These are phyloP conservation scores for Agaricus bisporus DNA, from an alignment of 768 basidiomycete species.

Conservation along the genomic window DNA sequence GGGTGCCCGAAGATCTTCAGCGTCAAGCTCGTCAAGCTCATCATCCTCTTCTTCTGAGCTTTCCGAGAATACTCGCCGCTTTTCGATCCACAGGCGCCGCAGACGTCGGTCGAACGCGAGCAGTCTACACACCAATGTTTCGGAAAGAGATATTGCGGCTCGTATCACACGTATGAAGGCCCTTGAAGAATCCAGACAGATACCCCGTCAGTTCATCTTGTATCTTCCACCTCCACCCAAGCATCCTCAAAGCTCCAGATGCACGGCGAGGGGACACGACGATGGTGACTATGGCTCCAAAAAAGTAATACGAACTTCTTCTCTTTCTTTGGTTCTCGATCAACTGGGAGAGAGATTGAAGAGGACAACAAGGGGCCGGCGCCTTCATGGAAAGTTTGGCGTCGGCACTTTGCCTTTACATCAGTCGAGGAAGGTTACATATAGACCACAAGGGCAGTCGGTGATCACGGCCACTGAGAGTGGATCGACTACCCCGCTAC, in stretches of 20 bases:
- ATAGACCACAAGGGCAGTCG: background rate
- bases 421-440: conserved; percentile 14
- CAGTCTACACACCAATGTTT: conserved; percentile 45
- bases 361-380: conserved; percentile 20
- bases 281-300: background rate
- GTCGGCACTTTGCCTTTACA: conserved; percentile 16
- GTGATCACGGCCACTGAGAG: background rate
- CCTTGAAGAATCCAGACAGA: conserved; percentile 50
- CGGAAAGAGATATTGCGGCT: conserved; percentile 56
- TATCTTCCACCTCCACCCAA: conserved; percentile 44
- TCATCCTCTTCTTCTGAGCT: conserved; percentile 44
- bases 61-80: conserved; percentile 32
- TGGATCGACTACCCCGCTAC: background rate
- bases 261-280: background rate
- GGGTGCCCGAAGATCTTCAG: conserved; percentile 34
- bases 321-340: conserved; percentile 39
- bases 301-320: conserved; percentile 36
- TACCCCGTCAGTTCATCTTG: conserved; percentile 60
- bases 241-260: background rate
- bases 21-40: conserved; percentile 35
- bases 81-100: conserved; percentile 35
- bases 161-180: conserved; percentile 55
- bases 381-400: conserved; percentile 1
- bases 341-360: conserved; percentile 46
- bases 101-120: conserved; percentile 42